Base-by-base conservation (phyloP, 1,139 yeast genomes). In the Citeromyces siamensis region DNA sequence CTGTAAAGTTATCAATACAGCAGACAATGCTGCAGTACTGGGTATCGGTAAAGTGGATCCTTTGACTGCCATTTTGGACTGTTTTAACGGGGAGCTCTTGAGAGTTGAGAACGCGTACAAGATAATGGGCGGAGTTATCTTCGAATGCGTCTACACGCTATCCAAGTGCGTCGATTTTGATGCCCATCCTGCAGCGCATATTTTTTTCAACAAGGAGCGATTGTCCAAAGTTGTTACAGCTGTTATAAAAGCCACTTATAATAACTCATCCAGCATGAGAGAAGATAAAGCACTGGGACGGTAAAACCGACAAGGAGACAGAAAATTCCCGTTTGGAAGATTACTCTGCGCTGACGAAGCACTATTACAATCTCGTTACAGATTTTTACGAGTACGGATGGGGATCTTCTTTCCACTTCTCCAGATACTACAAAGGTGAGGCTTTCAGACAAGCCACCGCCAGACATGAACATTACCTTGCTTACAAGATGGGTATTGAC, bases 341-440 rank as follows among this genome's bases (percentile, higher is more conserved):
- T 59, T 90, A 90, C 65, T 82, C 94, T 41, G 77, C 81, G 50
- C 73, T 86, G 51, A 90, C 98, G 41, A 90, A 84, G 59, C 95
- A 93, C 55, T 90, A 86, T 70, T 90, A 90, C 68, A 90, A 90
- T 66, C 75, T 90, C 56, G 97, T 85, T 38, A 88, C 98, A 29
- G 98, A 90, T 60, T 84, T 76, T 55, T 90, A 90, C 68, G 98
- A 90, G 66, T 90, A 90, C 60, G 98, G 98, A 35, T 90, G 98
- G 98, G 98, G 98, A 44, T 73, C 95, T 18, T 84, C 95, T n/a
- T 90, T 90, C 84, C 98, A 90, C 61, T 90, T 90, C 59, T 84
- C 95, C 34, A 75, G 95, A 51, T 90, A 80, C 66, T 88, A 84
- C 68, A 71, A 68, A 55, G 97, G 96, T 43, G 98, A 90, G 64